Evolutionary conservation across 768 basidiomycete genomes (phyloP).

Genomic region (Lyophyllum decastes): DNA sequence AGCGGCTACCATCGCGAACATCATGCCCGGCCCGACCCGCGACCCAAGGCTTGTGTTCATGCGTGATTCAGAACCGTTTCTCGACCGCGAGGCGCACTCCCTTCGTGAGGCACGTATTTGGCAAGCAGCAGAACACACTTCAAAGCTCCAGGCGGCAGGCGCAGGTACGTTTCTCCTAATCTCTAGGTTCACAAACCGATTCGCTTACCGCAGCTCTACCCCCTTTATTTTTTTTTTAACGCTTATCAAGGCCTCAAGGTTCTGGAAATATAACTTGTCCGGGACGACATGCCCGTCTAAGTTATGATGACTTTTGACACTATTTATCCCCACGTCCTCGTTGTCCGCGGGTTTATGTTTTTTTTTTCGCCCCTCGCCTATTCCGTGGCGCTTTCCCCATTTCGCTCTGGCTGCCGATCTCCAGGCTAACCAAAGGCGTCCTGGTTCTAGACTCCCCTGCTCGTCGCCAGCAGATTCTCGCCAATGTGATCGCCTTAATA

Average conservation of each 20-base stretch:
- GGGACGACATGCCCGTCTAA: too few species aligned
- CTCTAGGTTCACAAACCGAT: not conserved
- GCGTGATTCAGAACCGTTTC: slow-evolving; percentile 38
- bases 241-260: slow-evolving; percentile 7
- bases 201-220: not conserved
- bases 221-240: too few species aligned
- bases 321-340: not conserved
- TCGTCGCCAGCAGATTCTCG: too few species aligned
- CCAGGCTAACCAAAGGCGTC: not conserved
- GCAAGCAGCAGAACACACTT: slow-evolving; percentile 32
- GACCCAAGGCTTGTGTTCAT: slow-evolving; percentile 40
- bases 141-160: slow-evolving; percentile 20
- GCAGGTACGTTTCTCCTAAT: slow-evolving; percentile 18
- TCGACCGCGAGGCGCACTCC: slow-evolving; percentile 38
- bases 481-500: too few species aligned
- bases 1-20: slow-evolving; percentile 15
- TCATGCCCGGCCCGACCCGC: slow-evolving; percentile 1
- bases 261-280: slow-evolving; percentile 9
- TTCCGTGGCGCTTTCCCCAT: not conserved
- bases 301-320: not conserved
- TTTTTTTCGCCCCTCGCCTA: not conserved
- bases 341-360: slow-evolving; percentile 10
- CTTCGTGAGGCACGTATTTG: slow-evolving; percentile 32
- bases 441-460: not conserved
- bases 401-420: not conserved